Base-by-base conservation (phyloP, 2,329 filamentous ascomycete species). In the Colletotrichum sp. region DNA sequence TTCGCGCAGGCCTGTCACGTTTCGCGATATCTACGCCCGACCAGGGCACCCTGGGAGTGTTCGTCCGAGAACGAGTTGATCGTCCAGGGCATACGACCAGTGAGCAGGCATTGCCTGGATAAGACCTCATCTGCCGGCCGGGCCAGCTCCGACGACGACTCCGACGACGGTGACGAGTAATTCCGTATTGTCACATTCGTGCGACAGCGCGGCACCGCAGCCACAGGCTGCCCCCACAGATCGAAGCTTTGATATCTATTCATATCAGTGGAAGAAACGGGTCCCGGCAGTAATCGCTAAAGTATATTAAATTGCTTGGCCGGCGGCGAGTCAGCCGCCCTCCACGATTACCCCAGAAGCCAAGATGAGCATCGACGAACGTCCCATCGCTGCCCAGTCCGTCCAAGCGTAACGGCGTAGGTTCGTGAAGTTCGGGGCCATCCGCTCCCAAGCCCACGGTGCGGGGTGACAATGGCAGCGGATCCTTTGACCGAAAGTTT, bases 331-430 rank as follows among this genome's bases (percentile, higher is more conserved):
- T 75, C 73, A 72, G 64, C 28, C 12, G 18, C 30, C 24, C 63
- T 63, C 69, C 63, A 73, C 73, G 73, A 68, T 75, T 68, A 75
- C 69, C 69, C 63, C 73, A 13, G 69, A 72, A 75, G 69, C 63
- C 63, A 67, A 73, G 55, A 38, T 64, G 30, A 58, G 7, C 55
- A 64, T 26, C 68, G 69, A 28, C 69, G 34, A 48, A 48, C 43
- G 43, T 48, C 43, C n/a, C n/a, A 48, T 48, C 43, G 43, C 18
- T 21, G 43, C n/a, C 43, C 32, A 9, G 24, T 36, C 60, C 12
- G 43, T 38, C 69, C 55, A 48, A 48, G 38, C 38, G 30, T n/a
- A 64, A 57, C 16, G 55, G 60, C 43, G 43, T 48, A 48, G 64
- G 55, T 38, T 72, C 36, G 55, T 5, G 26, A 48, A 43, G 26